phyloP scores from a whole-genome alignment of 257 asterid genomes.

The Linaria vulgaris region DNA sequence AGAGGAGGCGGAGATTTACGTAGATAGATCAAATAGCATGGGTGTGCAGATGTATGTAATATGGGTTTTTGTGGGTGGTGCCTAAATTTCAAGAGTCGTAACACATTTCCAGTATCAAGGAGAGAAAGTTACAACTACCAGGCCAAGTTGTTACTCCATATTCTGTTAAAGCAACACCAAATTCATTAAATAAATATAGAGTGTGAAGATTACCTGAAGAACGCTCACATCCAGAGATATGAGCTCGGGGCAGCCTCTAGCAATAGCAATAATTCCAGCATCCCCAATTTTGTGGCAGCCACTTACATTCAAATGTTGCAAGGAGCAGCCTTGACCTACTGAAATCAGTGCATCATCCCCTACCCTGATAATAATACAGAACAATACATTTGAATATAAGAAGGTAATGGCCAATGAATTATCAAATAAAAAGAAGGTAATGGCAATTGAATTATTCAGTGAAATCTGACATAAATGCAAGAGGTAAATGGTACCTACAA shows the following conservation, averaged over 20 bases:
- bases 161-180: constrained; percentile 7
- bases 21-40: too few species aligned
- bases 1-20: too few species aligned
- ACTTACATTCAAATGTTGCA: constrained; percentile 69
- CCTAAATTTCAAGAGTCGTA: background rate
- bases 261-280: constrained; percentile 80
- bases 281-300: constrained; percentile 87
- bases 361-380: constrained; percentile 42
- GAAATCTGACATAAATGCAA: constrained; percentile 1
- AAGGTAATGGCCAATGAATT: too few species aligned
- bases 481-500: background rate
- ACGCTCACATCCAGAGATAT: constrained; percentile 69
- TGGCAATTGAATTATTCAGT: background rate
- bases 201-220: constrained; percentile 61
- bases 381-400: constrained; percentile 15
- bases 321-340: constrained; percentile 79
- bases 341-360: constrained; percentile 78
- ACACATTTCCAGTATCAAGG: background rate
- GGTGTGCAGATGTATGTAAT: too few species aligned
- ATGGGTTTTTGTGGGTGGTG: background rate
- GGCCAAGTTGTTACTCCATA: background rate
- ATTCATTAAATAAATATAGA: constrained; percentile 2
- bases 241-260: constrained; percentile 81
- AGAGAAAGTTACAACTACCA: background rate
- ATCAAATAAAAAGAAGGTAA: too few species aligned